Base-by-base conservation (phyloP, 2,329 filamentous ascomycete species). In the Metarhizium guizhouense region DNA sequence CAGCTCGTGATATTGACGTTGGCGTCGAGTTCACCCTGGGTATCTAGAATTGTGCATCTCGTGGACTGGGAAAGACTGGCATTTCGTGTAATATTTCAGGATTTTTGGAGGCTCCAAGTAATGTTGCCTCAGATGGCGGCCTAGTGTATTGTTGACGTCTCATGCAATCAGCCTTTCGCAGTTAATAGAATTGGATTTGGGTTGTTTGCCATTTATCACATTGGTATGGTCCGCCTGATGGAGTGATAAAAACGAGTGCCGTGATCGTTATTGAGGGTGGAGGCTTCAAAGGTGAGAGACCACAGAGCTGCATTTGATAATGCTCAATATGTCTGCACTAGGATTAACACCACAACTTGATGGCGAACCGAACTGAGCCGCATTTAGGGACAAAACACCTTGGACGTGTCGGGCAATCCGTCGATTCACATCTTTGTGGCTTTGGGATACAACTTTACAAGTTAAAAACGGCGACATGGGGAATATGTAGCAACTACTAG, bases 21-120 rank as follows among this genome's bases (percentile, higher is more conserved):
- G 93, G 92, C 67, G 93, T 97, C 66, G 90, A 95, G 77, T 96
- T 95, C 77, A 88, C 85, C 65, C 82, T 96, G 70, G 93, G 91
- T 77, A 96, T 96, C 79, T 97, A 57, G 49, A 29, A 36, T n/a
- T 45, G 53, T 40, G 25, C 38, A 57, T 54, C 29, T 18, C 42
- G 32, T 36, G 57, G 48, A 56, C 47, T 55, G 54, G 49, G 55
- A 52, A 53, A 53, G 40, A 16, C 47, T 29, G 54, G 48, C 53
- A 61, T 54, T 57, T 51, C 54, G 63, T 67, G 64, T 68, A 69
- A 61, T 65, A 65, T 61, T 60, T 64, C 56, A 47, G 42, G 14
- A 56, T 40, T 34, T 25, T 52, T 38, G 47, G 47, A 38, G 29
- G 47, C 34, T 11, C 32, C 40, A 54, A 38, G 53, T 25, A 43